These are phyloP conservation scores for Rhododendron williamsianum DNA, from an alignment of 148 eudicot genomes.

Conservation along the genomic window DNA sequence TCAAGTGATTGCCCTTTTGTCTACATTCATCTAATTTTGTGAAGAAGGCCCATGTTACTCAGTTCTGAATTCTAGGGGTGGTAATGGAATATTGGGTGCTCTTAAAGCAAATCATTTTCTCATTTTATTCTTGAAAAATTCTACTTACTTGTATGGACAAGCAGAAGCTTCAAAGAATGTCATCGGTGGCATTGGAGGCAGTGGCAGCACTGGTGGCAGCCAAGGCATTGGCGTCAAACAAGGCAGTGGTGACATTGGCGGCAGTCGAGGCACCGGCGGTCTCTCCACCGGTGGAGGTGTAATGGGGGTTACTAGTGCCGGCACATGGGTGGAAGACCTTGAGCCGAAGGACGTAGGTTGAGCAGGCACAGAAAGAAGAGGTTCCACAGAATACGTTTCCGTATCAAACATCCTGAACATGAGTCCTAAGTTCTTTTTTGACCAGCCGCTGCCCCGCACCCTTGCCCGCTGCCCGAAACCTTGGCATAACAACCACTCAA, in stretches of 20 bases:
- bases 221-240: conserved; percentile 48
- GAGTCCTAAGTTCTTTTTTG: conserved; percentile 30
- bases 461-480: conserved; percentile 31
- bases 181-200: conserved; percentile 38
- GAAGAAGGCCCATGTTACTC: background rate
- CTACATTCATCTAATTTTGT: background rate
- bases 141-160: conserved; percentile 61
- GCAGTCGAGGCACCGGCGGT: background rate
- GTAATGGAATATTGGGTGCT: background rate
- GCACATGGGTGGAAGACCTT: conserved; percentile 19
- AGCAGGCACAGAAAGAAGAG: conserved; percentile 72
- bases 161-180: conserved; percentile 64
- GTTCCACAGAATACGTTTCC: conserved; percentile 59
- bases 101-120: background rate
- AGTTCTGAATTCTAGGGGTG: background rate
- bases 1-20: background rate
- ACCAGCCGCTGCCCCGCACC: conserved; percentile 56
- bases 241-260: conserved; percentile 26
- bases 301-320: conserved; percentile 21
- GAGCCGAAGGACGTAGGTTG: conserved; percentile 65
- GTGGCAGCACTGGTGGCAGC: conserved; percentile 26
- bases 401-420: conserved; percentile 64
- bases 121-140: background rate
- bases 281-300: conserved; percentile 19
- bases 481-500: conserved; percentile 46